Base-by-base conservation (phyloP, 495 filamentous ascomycete genomes). In the Penicillium fimorum region DNA sequence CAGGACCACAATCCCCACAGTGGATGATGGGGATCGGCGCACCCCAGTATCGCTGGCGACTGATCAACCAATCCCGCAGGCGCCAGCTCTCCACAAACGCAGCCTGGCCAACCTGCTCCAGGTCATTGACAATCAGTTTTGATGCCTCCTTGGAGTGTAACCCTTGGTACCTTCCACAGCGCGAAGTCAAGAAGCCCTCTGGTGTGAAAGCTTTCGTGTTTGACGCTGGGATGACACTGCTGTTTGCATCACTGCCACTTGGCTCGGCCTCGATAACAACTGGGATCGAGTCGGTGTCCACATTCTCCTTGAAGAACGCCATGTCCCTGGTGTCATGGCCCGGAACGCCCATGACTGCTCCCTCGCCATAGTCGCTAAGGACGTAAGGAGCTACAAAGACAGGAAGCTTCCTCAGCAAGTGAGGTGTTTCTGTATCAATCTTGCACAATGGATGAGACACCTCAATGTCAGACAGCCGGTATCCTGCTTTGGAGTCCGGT, bases 271-370 rank as follows among this genome's bases (percentile, higher is more conserved):
- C 65, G 7, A 82, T 76, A 1, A 83, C 77, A 22, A 83, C 69
- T 5, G 56, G 76, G 67, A 62, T 82, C 61, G 50, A 88, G 61
- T 46, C 76, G 61, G 63, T 80, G 61, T 60, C 81, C 66, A 62
- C 70, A 57, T 94, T 91, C 41, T 85, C 76, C 53, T 79, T 85
- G 87, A 89, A 96, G 63, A 96, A 96, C 5, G 79, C 77, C 69
- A 87, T 76, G 60, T 96, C 91, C 35, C 89, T 80, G 0, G 75
- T 65, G 66, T 96, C 91, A 57, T 96, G 91, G 2, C 85, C 91
- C 0, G 91, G 91, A 22, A 96, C 91, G 38, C 91, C 91, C 91
- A 96, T 96, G 6, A 96, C 88, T 5, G 90, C 90, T 2, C 90
- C 90, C 50, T 88, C 86, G n/a, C 90, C 91, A 59, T 94, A 95